Conservation (phyloP, 169 alveolate genomes). For the Cryptosporidium ryanae region DNA sequence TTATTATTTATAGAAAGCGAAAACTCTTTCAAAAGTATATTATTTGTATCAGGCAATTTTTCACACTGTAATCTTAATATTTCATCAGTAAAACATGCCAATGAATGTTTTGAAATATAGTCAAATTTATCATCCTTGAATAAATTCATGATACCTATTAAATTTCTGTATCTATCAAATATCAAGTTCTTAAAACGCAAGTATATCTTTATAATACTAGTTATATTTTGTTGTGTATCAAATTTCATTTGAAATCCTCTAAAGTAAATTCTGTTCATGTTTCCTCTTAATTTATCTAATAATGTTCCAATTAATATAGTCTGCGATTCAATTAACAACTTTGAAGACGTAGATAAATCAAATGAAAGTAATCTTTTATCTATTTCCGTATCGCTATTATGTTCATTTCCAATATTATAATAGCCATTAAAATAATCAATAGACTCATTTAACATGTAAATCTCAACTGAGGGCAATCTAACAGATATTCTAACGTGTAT, state of each 20-base stretch:
- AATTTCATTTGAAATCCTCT: constrained; percentile 67
- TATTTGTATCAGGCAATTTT: constrained; percentile 47
- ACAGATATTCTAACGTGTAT: constrained; percentile 54
- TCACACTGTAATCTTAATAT: constrained; percentile 57
- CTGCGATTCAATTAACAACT: constrained; percentile 46
- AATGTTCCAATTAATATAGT: constrained; percentile 58
- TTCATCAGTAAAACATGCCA: constrained; percentile 64
- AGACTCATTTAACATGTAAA: constrained; percentile 55
- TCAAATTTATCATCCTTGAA: constrained; percentile 58
- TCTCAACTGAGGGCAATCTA: constrained; percentile 34
- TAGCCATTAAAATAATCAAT: constrained; percentile 25
- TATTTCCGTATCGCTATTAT: background rate
- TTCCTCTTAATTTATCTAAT: constrained; percentile 34
- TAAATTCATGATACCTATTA: constrained; percentile 38
- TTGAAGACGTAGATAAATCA: constrained; percentile 60
- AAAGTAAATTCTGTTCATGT: constrained; percentile 43
- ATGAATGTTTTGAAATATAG: constrained; percentile 50
- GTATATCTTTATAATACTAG: constrained; percentile 33
- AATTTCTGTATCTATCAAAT: constrained; percentile 22
- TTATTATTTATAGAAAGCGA: constrained; percentile 27
- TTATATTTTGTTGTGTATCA: constrained; percentile 61
- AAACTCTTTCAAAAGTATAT: constrained; percentile 53
- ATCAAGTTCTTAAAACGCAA: constrained; percentile 39
- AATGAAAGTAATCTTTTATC: constrained; percentile 1
- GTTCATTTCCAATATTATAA: no score